Evolutionary conservation across 2,329 filamentous ascomycete genomes (phyloP), one percentile per base, ranked within the genome.

Genomic region (Beauveria sp.): DNA sequence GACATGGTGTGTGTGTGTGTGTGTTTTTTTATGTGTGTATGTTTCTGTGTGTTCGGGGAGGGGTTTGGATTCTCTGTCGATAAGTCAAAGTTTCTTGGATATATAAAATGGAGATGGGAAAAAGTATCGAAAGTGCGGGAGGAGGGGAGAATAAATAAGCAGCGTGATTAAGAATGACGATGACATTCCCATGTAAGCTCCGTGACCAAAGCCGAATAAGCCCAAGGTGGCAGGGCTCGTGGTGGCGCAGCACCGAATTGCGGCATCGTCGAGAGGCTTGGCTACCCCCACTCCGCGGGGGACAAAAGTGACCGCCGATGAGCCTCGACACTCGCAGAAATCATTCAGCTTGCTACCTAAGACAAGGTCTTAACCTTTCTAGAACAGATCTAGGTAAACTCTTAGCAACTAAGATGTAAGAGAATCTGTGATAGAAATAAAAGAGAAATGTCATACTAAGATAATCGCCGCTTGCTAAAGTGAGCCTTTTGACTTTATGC

Each of bases 1-100:
- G 75, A 76, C 75, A 77, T 77, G 31, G 2, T 66, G 60, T 48
- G 20, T 24, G 26, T 31, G 26, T 34, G 54, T 38, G 31, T 38
- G 28, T 38, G 12, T 5, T 45, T 66, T 58, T 48, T 18, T 24
- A 26, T 28, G 26, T 34, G 54, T 38, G 28, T 38, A n/a, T 31
- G 28, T 10, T 9, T 34, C 4, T 34, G 31, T 34, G 9, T 34
- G 10, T 14, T 34, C 34, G 20, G 3, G 43, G 43, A 3, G 20
- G 12, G 10, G 3, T 20, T 12, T 5, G 9, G 4, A 24, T 22
- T 9, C 14, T 14, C 1, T 18, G 5, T 24, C 5, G n/a, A 24
- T 9, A 10, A 6, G 16, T 2, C n/a, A 45, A 24, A 46, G 0
- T 24, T 20, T 5, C 9, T 46, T 46, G 34, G 34, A 20, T 53